phyloP scores from a whole-genome alignment of 768 basidiomycete species.

The Ramaria rubella region DNA sequence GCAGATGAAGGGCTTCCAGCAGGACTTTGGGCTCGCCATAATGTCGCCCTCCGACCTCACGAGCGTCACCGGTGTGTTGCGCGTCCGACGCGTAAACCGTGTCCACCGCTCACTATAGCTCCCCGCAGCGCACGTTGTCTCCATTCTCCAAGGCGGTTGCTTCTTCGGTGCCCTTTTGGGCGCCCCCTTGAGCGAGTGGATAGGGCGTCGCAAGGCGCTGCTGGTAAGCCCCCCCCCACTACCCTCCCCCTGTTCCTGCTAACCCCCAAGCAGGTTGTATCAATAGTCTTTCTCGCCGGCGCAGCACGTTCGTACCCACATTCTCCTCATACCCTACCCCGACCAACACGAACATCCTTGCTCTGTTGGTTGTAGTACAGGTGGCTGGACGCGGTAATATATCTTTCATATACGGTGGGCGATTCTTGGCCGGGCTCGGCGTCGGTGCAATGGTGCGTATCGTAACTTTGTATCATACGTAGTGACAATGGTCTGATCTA shows the following conservation, averaged over 20 bases:
- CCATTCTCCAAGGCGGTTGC: conserved; percentile 79
- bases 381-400: conserved; percentile 52
- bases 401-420: conserved; percentile 69
- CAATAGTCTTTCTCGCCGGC: conserved; percentile 8
- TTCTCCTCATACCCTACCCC: background rate
- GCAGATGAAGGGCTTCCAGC: conserved; percentile 49
- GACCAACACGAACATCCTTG: no score
- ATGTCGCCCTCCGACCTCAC: conserved; percentile 18
- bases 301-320: background rate
- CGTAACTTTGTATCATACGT: background rate
- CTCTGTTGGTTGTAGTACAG: conserved; percentile 5
- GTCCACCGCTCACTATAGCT: background rate
- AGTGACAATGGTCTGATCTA: no score
- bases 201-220: background rate
- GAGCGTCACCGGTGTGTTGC: background rate
- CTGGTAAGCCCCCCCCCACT: background rate
- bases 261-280: conserved; percentile 1
- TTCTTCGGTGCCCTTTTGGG: conserved; percentile 81
- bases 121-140: conserved; percentile 57
- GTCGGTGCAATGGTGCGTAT: conserved; percentile 61
- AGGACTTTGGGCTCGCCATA: conserved; percentile 50
- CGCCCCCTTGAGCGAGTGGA: conserved; percentile 36
- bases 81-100: background rate
- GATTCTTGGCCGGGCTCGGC: conserved; percentile 72
- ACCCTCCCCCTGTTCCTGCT: background rate